Base-by-base conservation (phyloP, 2,329 filamentous ascomycete species). In the Verticillium nubilum region DNA sequence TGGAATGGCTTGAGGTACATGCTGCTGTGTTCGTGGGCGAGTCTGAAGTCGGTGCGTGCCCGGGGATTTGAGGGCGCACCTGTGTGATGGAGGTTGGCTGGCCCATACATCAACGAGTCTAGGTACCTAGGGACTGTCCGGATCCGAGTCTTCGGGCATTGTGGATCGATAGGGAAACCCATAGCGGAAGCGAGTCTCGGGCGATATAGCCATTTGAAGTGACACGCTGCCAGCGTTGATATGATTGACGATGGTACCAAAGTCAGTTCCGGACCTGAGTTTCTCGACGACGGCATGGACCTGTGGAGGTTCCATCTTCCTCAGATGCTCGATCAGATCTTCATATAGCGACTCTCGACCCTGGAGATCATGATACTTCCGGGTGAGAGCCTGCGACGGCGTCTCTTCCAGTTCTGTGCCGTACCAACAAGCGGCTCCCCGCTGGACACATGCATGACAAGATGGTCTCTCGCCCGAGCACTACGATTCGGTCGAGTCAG, bases 151-250 rank as follows among this genome's bases (percentile, higher is more conserved):
- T 4, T 35, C 55, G 0, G 67, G 68, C 65, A 72, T 68, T 5
- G 65, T 56, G 1, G 62, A 17, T 4, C 56, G 47, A 52, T 75
- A 76, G 0, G 74, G 76, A 35, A 79, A 76, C 52, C 73, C 70
- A 50, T 75, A 78, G 47, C 74, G 73, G 23, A 70, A 69, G 1
- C 73, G 65, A 1, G 73, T 68, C 61, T 78, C 74, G 4, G 76
- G 74, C 0, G 65, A 60, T 2, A 77, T 62, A 0, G 72, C 66
- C 58, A 76, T 69, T 59, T 78, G 74, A 4, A 78, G 60, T 3
- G 78, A 61, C 4, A 74, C 29, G 59, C 76, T 69, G 9, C 76
- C 76, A 23, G 69, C 68, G 50, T 66, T 68, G 52, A 74, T 66
- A 28, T 73, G 72, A 15, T 66, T 70, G 3, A 76, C 33, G 19